These are phyloP conservation scores for Geosmithia flava DNA, from an alignment of 2,329 filamentous ascomycete genomes.

Conservation along the genomic window DNA sequence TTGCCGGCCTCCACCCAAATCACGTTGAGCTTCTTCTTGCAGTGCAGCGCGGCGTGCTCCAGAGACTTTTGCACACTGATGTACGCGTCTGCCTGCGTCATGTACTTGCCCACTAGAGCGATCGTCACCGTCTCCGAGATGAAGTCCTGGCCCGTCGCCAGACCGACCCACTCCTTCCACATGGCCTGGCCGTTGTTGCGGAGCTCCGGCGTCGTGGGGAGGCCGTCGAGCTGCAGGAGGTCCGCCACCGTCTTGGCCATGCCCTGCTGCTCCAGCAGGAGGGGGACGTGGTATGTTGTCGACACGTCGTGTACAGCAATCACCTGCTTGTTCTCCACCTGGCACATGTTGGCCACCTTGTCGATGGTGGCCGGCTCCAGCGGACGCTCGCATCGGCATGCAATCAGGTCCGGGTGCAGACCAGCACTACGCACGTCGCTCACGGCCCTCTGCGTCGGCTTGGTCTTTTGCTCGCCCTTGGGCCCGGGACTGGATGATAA, in stretches of 20 bases:
- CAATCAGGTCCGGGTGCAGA: constrained; percentile 65
- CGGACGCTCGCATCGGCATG: constrained; percentile 74
- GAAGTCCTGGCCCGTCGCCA: constrained; percentile 34
- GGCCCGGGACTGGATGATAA: constrained; percentile 2
- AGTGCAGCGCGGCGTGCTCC: constrained; percentile 85
- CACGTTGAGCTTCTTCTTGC: constrained; percentile 65
- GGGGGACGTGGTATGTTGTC: constrained; percentile 86
- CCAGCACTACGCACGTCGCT: constrained; percentile 73
- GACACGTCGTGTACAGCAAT: constrained; percentile 81
- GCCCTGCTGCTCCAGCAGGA: constrained; percentile 77
- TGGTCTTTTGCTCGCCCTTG: constrained; percentile 76
- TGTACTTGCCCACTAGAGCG: constrained; percentile 88
- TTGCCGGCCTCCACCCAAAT: constrained; percentile 77
- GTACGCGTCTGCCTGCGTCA: constrained; percentile 73
- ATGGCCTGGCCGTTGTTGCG: constrained; percentile 50
- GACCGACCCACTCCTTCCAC: constrained; percentile 67
- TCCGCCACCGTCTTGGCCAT: constrained; percentile 55
- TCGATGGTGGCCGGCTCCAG: constrained; percentile 63
- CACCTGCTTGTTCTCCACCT: constrained; percentile 76
- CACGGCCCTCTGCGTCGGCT: constrained; percentile 89
- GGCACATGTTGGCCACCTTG: constrained; percentile 84
- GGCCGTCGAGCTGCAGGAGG: constrained; percentile 50
- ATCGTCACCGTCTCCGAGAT: constrained; percentile 64
- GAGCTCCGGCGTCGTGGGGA: constrained; percentile 38
- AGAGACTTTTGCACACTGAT: constrained; percentile 74